Percentiles rank a stretch among this genome's conserved stretches.
Conservation (phyloP, 2,329 filamentous ascomycete species). For the Albophoma yamanashiensis region DNA sequence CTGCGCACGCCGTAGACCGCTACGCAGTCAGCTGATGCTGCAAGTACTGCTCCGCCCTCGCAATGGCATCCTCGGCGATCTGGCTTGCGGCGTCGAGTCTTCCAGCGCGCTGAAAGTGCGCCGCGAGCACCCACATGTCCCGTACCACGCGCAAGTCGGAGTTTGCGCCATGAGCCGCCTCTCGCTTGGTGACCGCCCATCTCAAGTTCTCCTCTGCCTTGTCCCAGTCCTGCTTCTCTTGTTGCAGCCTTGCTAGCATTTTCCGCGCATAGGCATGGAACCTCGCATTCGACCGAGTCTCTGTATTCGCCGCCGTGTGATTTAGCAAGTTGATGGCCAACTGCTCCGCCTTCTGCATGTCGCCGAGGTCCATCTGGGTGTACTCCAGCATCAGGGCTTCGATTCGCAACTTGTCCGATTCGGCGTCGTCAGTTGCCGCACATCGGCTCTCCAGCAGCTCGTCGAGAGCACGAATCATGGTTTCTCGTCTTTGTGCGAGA, state of each 20-base stretch:
- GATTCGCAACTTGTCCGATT: constrained; percentile 16
- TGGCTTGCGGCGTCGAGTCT: constrained; percentile 14
- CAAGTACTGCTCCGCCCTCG: constrained; percentile 19
- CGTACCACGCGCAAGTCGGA: constrained; percentile 24
- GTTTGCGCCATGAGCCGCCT: constrained; percentile 22
- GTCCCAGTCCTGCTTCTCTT: constrained; percentile 19
- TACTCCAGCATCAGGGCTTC: constrained; percentile 24
- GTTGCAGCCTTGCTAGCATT: constrained; percentile 24
- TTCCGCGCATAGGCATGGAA: constrained; percentile 27
- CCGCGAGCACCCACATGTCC: constrained; percentile 27
- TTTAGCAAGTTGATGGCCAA: constrained; percentile 17
- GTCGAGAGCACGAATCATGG: constrained; percentile 20
- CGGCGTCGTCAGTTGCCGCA: constrained; percentile 3
- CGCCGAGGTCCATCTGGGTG: constrained; percentile 25
- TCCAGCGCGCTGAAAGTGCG: constrained; percentile 20
- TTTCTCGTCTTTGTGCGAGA: constrained; percentile 13
- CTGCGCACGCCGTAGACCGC: neutral
- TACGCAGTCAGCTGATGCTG: constrained; percentile 3
- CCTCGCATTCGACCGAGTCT: constrained; percentile 17
- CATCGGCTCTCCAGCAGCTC: constrained; percentile 9
- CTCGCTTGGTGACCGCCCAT: constrained; percentile 20
- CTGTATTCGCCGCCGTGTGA: constrained; percentile 11
- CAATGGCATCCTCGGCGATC: constrained; percentile 20
- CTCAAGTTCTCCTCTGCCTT: constrained; percentile 21
- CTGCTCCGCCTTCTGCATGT: constrained; percentile 18